These are phyloP conservation scores for Syzygium jambos DNA, from an alignment of 345 rosid genomes.

Conservation along the genomic window DNA sequence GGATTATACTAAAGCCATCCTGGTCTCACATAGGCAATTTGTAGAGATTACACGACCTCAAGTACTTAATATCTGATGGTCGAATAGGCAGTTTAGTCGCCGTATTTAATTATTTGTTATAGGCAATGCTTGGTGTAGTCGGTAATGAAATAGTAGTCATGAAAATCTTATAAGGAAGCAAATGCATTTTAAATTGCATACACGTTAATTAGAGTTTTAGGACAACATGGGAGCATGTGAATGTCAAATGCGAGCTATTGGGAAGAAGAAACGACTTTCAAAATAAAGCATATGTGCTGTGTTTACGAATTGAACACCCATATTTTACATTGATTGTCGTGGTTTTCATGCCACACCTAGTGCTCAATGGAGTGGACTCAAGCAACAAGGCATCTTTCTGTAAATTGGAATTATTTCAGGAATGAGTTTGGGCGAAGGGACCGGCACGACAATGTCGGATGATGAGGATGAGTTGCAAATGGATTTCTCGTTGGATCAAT, in stretches of 20 bases:
- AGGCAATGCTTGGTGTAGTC: neutral
- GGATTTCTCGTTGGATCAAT: constrained; percentile 74
- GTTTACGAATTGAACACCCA: neutral
- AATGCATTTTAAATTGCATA: neutral
- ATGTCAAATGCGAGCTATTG: neutral
- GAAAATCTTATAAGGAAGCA: neutral
- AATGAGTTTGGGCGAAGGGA: constrained; percentile 71
- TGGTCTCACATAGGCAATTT: neutral
- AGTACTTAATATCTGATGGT: neutral
- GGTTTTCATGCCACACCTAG: neutral
- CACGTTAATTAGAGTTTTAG: neutral
- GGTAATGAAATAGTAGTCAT: neutral
- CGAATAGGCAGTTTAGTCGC: neutral
- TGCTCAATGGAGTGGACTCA: neutral
- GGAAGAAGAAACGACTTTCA: neutral
- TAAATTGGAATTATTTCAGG: constrained; percentile 30
- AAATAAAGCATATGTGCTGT: neutral
- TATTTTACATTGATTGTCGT: neutral
- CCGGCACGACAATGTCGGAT: constrained; percentile 94
- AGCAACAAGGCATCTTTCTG: neutral
- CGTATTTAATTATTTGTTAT: neutral
- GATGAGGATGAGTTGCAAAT: constrained; percentile 88
- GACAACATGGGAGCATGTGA: neutral
- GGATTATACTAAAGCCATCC: neutral
- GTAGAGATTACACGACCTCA: neutral